These are phyloP conservation scores for Diaporthe nobilis DNA, from an alignment of 2,329 filamentous ascomycete species.

Conservation along the genomic window DNA sequence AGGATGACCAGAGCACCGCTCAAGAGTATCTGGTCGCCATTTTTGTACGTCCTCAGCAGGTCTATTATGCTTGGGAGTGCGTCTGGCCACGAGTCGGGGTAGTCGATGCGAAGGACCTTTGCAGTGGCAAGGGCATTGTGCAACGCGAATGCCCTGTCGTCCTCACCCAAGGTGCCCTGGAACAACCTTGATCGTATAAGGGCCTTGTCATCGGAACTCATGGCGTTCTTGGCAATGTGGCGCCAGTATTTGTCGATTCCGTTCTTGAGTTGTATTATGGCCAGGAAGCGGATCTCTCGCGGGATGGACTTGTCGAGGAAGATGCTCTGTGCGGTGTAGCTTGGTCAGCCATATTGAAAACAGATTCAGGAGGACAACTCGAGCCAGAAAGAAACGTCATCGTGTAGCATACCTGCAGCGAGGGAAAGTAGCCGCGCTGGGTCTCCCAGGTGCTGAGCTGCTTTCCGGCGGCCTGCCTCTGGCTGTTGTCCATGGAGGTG, in stretches of 20 bases:
- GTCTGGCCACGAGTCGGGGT: conserved; percentile 85
- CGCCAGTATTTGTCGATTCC: conserved; percentile 97
- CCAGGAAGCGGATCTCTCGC: conserved; percentile 85
- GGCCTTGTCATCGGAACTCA: conserved; percentile 81
- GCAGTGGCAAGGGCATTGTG: conserved; percentile 91
- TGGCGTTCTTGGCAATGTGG: conserved; percentile 70
- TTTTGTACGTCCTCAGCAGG: conserved; percentile 71
- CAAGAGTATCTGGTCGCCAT: conserved; percentile 75
- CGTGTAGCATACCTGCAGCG: conserved; percentile 70
- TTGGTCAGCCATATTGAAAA: not conserved
- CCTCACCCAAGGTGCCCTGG: conserved; percentile 82
- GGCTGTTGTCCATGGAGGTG: conserved; percentile 71
- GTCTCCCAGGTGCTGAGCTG: conserved; percentile 82
- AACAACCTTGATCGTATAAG: conserved; percentile 82
- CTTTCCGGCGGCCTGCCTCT: conserved; percentile 77
- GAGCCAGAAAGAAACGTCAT: not conserved
- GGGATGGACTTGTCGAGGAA: conserved; percentile 86
- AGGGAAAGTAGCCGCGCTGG: conserved; percentile 75
- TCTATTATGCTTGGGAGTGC: conserved; percentile 73
- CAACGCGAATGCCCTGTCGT: conserved; percentile 80
- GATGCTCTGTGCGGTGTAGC: conserved; percentile 65
- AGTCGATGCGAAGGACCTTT: conserved; percentile 92
- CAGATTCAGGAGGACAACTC: not conserved
- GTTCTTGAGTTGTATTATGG: conserved; percentile 95
- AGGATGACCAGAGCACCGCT: conserved; percentile 82